Evolutionary conservation across 78 protist species (phyloP).

Genomic region (Isochrysis galbana): DNA sequence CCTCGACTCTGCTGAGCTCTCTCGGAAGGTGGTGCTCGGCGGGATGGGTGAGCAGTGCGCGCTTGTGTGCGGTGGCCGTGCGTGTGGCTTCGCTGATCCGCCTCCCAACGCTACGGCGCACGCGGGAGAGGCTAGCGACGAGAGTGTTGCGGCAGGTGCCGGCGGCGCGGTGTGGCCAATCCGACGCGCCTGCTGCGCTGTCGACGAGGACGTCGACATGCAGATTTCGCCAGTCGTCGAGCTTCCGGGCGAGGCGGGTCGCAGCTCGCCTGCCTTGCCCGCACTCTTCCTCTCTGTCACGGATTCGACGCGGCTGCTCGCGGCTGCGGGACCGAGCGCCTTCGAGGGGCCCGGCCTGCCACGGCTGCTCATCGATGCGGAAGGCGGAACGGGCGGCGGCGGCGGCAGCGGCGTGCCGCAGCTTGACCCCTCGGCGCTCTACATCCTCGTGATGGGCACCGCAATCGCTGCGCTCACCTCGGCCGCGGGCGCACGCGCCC

Average conservation of each 20-base stretch:
- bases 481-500: not conserved
- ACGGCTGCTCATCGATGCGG: not conserved
- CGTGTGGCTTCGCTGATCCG: not conserved
- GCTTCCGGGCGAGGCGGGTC: too few relatives aligned
- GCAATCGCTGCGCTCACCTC: not conserved
- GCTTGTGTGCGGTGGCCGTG: not conserved
- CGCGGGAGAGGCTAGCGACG: too few relatives aligned
- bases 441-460: not conserved
- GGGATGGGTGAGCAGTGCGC: not conserved
- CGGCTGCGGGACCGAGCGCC: not conserved
- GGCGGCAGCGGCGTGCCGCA: not conserved
- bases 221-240: too few relatives aligned
- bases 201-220: not conserved
- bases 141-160: too few relatives aligned
- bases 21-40: not conserved
- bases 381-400: not conserved
- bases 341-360: too few relatives aligned
- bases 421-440: not conserved
- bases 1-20: not conserved
- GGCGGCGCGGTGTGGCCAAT: not conserved
- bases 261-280: too few relatives aligned
- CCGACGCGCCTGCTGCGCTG: not conserved
- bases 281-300: not conserved
- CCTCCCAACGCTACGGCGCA: too few relatives aligned
- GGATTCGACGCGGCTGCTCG: not conserved